phyloP scores from a whole-genome alignment of 1,139 yeast species.

The Pneumocystis carinii region DNA sequence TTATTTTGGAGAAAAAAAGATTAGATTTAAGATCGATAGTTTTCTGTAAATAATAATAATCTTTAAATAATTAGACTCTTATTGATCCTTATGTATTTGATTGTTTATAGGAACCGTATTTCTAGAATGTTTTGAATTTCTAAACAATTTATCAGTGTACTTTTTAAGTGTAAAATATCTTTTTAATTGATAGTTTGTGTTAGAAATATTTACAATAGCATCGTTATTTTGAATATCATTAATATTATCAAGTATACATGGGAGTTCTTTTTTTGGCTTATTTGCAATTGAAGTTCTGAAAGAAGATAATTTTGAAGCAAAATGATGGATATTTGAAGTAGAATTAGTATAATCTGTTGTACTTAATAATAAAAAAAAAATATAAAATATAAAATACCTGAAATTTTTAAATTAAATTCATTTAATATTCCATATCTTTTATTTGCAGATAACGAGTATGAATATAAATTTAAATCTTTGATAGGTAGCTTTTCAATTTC shows the following conservation, averaged over 20 bases:
- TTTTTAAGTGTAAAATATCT: not conserved
- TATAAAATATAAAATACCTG: not conserved
- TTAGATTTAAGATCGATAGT: not conserved
- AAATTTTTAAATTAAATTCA: not conserved
- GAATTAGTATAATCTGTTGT: not conserved
- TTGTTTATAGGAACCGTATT: not conserved
- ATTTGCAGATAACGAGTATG: not conserved
- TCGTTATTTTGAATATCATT: not conserved
- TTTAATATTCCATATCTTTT: not conserved
- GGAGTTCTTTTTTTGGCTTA: not conserved
- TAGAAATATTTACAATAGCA: not conserved
- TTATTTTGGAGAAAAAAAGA: not conserved
- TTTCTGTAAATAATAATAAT: not conserved
- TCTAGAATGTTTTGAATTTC: not conserved
- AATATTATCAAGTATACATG: not conserved
- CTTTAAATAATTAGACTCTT: not conserved
- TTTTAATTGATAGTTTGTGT: not conserved
- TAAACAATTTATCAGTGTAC: not conserved
- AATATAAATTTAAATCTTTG: not conserved
- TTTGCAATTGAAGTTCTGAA: not conserved
- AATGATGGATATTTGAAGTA: not conserved
- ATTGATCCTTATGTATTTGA: not conserved
- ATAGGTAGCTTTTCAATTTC: not conserved
- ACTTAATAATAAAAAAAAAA: not conserved
- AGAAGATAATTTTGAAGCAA: not conserved